Base-by-base conservation (phyloP, 495 filamentous ascomycete genomes). In the Thozetella sp. region DNA sequence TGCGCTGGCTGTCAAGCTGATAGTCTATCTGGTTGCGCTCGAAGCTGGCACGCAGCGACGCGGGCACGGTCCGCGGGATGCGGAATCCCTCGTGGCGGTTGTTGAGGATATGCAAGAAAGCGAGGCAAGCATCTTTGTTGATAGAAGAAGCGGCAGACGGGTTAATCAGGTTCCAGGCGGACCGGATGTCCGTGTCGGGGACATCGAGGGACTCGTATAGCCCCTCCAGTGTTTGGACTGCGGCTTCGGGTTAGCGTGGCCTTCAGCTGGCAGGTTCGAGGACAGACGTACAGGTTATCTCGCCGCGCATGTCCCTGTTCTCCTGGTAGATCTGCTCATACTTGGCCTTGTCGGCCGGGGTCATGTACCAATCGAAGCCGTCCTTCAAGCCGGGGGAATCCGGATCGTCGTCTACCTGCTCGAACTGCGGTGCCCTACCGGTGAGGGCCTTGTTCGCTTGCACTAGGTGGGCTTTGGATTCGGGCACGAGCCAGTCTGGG, bases 351-450 rank as follows among this genome's bases (percentile, higher is more conserved):
- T 98, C 93, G 43, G 80, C 74, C 1, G 95, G 95, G 60, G 85
- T 90, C 93, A 99, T 98, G 76, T 99, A 99, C 95, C 95, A 99
- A 73, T 99, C 95, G 74, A 99, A 99, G 1, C 93, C 93, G 75
- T 97, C 91, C 70, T 95, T 96, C 55, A 99, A 76, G 4, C 95
- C 92, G 3, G 86, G 85, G 22, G 84, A 85, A 68, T 93, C 92
- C 61, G 92, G 89, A 60, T 93, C 90, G 58, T 87, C 82, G 50
- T 86, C 79, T 61, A 92, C 83, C 58, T 86, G 83, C 74, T 97
- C 93, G 74, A 97, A 97, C 60, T 89, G 84, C 30, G 88, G 83
- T 57, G 87, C 89, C 43, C 86, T 83, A 55, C 85, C 86, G 40
- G 86, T 90, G 56, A 99, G 79, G 43, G 96, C 95, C 54, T 90